Base-by-base conservation (phyloP, 2,329 filamentous ascomycete genomes). In the Neonectria sp. region DNA sequence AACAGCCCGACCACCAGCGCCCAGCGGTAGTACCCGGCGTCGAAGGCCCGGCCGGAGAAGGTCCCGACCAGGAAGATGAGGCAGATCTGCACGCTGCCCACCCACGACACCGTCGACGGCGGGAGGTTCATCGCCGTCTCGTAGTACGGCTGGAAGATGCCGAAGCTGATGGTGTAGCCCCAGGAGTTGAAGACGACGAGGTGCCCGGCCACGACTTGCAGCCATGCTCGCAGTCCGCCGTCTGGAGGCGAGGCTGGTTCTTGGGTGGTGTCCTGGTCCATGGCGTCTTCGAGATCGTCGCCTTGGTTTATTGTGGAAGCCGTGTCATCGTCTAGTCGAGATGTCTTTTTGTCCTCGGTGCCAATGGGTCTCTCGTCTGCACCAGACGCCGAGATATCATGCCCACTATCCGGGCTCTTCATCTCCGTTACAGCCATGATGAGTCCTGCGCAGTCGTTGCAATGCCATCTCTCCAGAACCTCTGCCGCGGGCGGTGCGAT, bases 11-110 rank as follows among this genome's bases (percentile, higher is more conserved):
- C 67, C 0, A 80, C 64, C 2, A 85, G 65, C 1, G 79, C 75
- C 0, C 71, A 59, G 1, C 78, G 77, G 31, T 78, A 79, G 61
- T 83, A 81, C 0, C 85, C 85, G 2, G 79, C 79, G 46, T 86
- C 85, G 43, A 80, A 80, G 1, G 81, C 75, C 0, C 81, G 77
- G 2, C 85, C 84, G 3, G 82, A 80, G 49, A 85, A 78, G 1
- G 81, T 77, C 0, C 83, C 84, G 37, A 81, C 74, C 15, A 80
- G 74, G 57, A 82, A 82, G 25, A 84, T 73, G 24, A 86, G 77
- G 21, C 81, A 85, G 11, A 82, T 78, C 66, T 87, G 83, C 1
- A 86, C 68, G 17, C 84, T 84, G 4, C 85, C 85, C 21, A 87
- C 82, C 85, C 85, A 87, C 1, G 85, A 82, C 25, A 87, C 79